These are phyloP conservation scores for Aspergillus carbonarius DNA, from an alignment of 2,329 filamentous ascomycete species.

Conservation along the genomic window DNA sequence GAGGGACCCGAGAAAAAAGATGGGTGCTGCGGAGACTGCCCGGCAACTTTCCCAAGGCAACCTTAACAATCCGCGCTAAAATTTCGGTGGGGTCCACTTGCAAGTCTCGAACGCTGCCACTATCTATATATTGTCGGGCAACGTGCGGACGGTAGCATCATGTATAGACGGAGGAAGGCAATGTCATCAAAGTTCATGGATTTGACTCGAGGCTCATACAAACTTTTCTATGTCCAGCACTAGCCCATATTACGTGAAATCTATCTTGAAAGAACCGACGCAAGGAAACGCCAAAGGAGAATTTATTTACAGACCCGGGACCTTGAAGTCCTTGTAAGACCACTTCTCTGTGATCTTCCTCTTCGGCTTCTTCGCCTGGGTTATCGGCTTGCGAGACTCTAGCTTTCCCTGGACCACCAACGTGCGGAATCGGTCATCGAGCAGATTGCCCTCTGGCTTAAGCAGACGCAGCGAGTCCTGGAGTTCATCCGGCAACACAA, in stretches of 20 bases:
- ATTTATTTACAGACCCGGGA: constrained; percentile 40
- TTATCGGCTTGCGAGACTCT: constrained; percentile 74
- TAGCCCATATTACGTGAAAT: constrained; percentile 13
- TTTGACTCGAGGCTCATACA: not conserved
- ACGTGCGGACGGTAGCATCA: not conserved
- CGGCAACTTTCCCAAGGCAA: constrained; percentile 5
- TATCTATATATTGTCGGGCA: not conserved
- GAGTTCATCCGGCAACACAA: constrained; percentile 79
- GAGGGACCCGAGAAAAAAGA: constrained; percentile 19
- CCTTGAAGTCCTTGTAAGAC: constrained; percentile 90
- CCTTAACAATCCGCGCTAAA: constrained; percentile 18
- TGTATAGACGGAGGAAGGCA: too few relatives aligned
- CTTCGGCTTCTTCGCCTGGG: constrained; percentile 79
- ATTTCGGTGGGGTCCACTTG: constrained; percentile 18
- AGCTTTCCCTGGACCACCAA: constrained; percentile 86
- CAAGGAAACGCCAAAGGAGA: constrained; percentile 21
- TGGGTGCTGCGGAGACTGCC: constrained; percentile 18
- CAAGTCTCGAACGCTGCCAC: constrained; percentile 7
- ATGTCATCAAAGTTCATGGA: not conserved
- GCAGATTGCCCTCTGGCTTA: constrained; percentile 92
- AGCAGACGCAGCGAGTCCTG: constrained; percentile 77
- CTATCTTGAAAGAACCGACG: constrained; percentile 12
- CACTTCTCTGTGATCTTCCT: constrained; percentile 89
- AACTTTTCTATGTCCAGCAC: constrained; percentile 7
- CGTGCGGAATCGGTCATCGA: constrained; percentile 88